phyloP scores from a whole-genome alignment of 2,329 filamentous ascomycete species.

The Sphaerulina vaccinii region DNA sequence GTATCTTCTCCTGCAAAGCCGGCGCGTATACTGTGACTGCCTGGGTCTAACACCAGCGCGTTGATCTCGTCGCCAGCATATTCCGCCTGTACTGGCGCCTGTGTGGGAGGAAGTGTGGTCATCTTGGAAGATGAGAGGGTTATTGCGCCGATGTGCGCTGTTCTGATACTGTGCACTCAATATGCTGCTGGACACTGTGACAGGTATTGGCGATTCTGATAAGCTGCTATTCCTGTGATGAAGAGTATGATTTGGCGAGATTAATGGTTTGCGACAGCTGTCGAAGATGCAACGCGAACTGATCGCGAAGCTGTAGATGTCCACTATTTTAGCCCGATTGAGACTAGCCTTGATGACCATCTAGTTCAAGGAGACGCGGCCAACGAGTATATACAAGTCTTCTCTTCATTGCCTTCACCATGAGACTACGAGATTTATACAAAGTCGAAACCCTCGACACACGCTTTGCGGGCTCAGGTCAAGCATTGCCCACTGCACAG shows the following conservation, averaged over 20 bases:
- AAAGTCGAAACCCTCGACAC: constrained; percentile 68
- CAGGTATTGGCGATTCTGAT: constrained; percentile 9
- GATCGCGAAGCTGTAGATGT: neutral
- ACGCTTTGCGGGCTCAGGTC: constrained; percentile 64
- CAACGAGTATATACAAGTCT: no score
- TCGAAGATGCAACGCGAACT: neutral
- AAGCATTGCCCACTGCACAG: constrained; percentile 43
- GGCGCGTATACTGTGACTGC: constrained; percentile 85
- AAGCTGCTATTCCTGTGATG: neutral
- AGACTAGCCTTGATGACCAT: neutral
- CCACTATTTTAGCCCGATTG: neutral
- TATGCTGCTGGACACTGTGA: constrained; percentile 1
- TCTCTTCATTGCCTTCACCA: constrained; percentile 4
- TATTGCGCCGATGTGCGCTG: no score
- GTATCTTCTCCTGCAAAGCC: constrained; percentile 98
- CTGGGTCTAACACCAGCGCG: constrained; percentile 92
- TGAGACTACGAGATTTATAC: constrained; percentile 47
- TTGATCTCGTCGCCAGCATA: constrained; percentile 85
- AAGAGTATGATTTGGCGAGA: neutral
- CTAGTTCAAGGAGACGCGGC: neutral
- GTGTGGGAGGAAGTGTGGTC: constrained; percentile 32
- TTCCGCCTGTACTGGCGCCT: constrained; percentile 43
- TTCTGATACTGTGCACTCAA: neutral
- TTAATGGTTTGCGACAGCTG: neutral
- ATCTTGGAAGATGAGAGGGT: constrained; percentile 18